A percentile compares a stretch with the other conserved stretches of the same genome.
These are phyloP conservation scores for Eucalyptus polybractea DNA, from an alignment of 345 rosid species.

Conservation along the genomic window DNA sequence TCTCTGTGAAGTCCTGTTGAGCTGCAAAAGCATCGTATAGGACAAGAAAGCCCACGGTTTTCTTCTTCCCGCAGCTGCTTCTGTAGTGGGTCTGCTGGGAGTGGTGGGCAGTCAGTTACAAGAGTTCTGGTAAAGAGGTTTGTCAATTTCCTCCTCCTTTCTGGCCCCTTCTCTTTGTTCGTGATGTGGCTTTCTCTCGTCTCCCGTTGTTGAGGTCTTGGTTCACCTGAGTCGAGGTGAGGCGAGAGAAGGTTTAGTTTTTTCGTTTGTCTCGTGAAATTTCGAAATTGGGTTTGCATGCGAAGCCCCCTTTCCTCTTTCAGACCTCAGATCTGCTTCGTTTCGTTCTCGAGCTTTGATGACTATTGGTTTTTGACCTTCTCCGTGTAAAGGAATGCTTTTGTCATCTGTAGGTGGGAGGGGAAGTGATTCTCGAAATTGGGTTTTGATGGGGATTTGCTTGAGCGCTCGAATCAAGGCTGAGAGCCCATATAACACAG, in stretches of 20 bases:
- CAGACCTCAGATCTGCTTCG: not conserved
- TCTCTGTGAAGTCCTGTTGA: not conserved
- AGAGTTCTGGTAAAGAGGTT: not conserved
- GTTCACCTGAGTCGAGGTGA: not conserved
- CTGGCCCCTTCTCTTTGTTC: not conserved
- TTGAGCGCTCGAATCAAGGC: slow-evolving; percentile 84
- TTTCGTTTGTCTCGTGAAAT: not conserved
- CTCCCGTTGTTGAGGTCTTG: not conserved
- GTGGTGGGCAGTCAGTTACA: not conserved
- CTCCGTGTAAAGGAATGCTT: not conserved
- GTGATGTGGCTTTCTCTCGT: not conserved
- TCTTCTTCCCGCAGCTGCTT: not conserved
- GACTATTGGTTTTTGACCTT: not conserved
- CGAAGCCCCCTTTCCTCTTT: not conserved
- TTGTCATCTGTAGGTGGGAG: not conserved
- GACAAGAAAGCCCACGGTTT: not conserved
- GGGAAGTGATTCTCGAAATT: not conserved
- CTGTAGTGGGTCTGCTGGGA: not conserved
- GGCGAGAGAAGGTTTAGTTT: not conserved
- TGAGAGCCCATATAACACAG: slow-evolving; percentile 62
- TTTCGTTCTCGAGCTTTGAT: not conserved
- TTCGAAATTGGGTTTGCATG: not conserved
- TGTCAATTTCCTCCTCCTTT: not conserved
- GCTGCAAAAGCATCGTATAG: not conserved
- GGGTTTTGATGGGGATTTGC: slow-evolving; percentile 70